Evolutionary conservation across 169 alveolate genomes (phyloP), one percentile per base, ranked within the genome.

Genomic region (Babesia sp.): DNA sequence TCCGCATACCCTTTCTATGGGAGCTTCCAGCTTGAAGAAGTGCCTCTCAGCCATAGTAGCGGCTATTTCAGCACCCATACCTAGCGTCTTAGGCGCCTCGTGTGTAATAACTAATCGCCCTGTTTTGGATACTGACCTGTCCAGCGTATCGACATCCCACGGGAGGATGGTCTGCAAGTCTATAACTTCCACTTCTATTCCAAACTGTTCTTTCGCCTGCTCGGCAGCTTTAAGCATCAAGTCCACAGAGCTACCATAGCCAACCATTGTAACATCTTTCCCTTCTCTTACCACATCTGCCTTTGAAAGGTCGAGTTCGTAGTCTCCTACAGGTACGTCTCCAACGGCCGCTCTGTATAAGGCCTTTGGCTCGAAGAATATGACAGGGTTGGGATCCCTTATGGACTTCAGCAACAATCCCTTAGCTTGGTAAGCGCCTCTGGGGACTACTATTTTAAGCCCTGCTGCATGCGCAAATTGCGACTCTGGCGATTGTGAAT

Each of bases 361-460:
- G 59, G 94, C 96, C 82, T 97, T 97, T n/a, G 99, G 99, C 80
- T 97, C 99, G 82, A 97, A 97, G 93, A 97, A 97, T 33, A 97
- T 61, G 31, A 95, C 97, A 31, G 98, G 98, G 86, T 94, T 94
- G 16, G 93, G 86, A 78, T 94, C 96, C 63, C 95, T 86, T 41
- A 93, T 93, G 37, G 95, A 90, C 29, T 87, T 83, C 39, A 93
- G 87, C 53, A 93, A 74, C 73, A 91, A 73, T 22, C 99, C 99
- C 81, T 97, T 97, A 9, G 98, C 98, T 79, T 95, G 94, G 58
- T 92, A 91, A 20, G 99, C 98, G 53, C 96, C 94, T 90, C 99
- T 91, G 8, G 99, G 99, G 28, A 96, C 92, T 28, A 96, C 98
- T 45, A 95, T 90, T 92, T 93, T 82, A 24, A 83, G 88, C 34